Evolutionary conservation across 495 filamentous ascomycete genomes (phyloP).

Genomic region (Aspergillus funiculosus): DNA sequence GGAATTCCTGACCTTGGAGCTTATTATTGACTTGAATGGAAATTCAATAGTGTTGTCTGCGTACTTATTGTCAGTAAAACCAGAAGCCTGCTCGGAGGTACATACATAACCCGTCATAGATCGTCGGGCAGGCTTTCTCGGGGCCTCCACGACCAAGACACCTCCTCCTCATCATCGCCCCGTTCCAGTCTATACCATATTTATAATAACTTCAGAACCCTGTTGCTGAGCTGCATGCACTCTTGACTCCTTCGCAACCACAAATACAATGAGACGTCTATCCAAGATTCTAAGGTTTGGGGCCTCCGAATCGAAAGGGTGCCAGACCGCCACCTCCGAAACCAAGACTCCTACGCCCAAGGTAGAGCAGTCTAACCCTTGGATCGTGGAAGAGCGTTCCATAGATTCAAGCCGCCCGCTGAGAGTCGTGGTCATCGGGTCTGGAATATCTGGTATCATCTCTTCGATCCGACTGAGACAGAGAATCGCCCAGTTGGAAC

Average conservation of each 20-base stretch:
- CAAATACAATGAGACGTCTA: conserved; percentile 8
- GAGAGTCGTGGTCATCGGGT: conserved; percentile 58
- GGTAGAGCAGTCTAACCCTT: neutral
- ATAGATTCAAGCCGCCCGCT: conserved; percentile 53
- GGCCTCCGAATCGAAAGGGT: neutral
- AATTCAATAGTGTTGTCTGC: no score
- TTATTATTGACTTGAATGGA: neutral
- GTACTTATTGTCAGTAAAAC: no score
- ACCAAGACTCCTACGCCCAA: neutral
- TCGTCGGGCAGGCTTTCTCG: no score
- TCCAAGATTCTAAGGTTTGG: conserved; percentile 5
- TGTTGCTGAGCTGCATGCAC: no score
- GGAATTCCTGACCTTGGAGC: neutral
- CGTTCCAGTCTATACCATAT: no score
- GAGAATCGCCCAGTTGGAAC: conserved; percentile 52
- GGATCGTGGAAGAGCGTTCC: conserved; percentile 39
- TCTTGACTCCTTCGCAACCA: neutral
- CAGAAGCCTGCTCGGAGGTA: no score
- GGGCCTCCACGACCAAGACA: neutral
- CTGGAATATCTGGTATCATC: conserved; percentile 59
- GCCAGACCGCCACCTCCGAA: neutral
- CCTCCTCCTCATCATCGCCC: no score
- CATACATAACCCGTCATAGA: no score
- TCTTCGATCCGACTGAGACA: conserved; percentile 55
- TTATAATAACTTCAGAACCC: no score